Conservation (phyloP, 495 filamentous ascomycete species). For the Annulohypoxylon maeteangense region DNA sequence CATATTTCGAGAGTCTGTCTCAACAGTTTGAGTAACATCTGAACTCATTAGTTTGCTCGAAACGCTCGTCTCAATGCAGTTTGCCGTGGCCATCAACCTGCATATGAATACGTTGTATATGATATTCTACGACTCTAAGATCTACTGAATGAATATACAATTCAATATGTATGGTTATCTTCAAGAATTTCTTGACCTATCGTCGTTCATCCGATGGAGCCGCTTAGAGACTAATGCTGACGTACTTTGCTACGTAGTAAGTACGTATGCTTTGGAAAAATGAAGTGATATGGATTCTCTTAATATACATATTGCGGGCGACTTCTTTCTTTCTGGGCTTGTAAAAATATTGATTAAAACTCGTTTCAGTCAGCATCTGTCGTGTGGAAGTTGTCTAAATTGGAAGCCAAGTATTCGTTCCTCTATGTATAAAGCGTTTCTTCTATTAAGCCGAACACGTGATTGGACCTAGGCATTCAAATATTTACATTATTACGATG, state of each 20-base stretch:
- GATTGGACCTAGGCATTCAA: neutral
- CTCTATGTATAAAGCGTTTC: neutral
- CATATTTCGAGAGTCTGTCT: conserved; percentile 4
- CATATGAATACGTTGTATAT: neutral
- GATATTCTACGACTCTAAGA: neutral
- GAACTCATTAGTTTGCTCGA: conserved; percentile 27
- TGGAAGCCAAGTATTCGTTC: neutral
- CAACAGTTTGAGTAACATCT: conserved; percentile 13
- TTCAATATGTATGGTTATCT: neutral
- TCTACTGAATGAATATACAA: neutral
- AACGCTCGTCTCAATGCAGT: conserved; percentile 29
- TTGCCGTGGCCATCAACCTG: conserved; percentile 14
- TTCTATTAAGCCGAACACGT: neutral
- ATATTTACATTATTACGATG: too few relatives aligned
- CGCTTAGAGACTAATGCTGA: conserved; percentile 21
- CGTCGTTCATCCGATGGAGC: conserved; percentile 5
- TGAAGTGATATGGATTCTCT: neutral
- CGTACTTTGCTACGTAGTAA: conserved; percentile 24
- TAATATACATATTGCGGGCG: neutral
- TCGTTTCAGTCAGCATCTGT: conserved; percentile 12
- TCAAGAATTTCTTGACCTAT: neutral
- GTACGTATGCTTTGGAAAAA: conserved; percentile 4
- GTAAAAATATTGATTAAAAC: neutral
- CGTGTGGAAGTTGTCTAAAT: conserved; percentile 1
- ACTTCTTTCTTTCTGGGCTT: neutral